Evolutionary conservation across 768 basidiomycete species (phyloP), one percentile per base, ranked within the genome.

Genomic region (Leucosporidium creatinivorum): DNA sequence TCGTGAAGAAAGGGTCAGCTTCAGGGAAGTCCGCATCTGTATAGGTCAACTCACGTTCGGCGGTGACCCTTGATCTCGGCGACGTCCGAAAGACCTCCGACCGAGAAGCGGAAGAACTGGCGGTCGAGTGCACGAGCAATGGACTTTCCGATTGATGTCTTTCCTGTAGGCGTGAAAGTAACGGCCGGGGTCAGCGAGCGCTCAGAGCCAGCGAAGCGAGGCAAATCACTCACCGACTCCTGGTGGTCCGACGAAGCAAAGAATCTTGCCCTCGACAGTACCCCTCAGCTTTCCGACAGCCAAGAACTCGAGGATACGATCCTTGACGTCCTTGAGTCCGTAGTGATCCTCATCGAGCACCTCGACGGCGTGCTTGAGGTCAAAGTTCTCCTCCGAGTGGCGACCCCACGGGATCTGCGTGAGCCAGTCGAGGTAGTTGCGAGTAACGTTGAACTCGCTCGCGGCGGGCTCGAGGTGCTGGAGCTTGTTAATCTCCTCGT

Each of bases 31-130:
- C n/a, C n/a, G n/a, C n/a, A n/a, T n/a, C n/a, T n/a, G n/a, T n/a
- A n/a, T n/a, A n/a, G n/a, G n/a, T 89, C 91, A 61, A 93, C 91
- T 76, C 96, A 98, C n/a, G 94, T 99, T 77, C 96, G 81, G 74
- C 96, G 81, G 76, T 99, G 96, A 1, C 96, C 96, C 80, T 98
- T 98, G 76, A 99, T 97, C 83, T 98, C 96, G 63, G 96, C 96
- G 1, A 98, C 93, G 77, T 99, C 96, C 57, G 91, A 91, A 76
- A 99, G 79, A 19, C 96, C 94, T 70, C 96, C 94, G 6, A 98
- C 94, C 13, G 89, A 91, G 80, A 99, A 96, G 58, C 93, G 84
- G 85, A 93, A 98, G 81, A 98, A 98, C 77, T 91, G 87, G 67
- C 94, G 80, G 31, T 88, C 86, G 28, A 99, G 81, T 5, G 94